These are phyloP conservation scores for Prillingera fragicola DNA, from an alignment of 1,284 basidiomycete species.

Conservation along the genomic window DNA sequence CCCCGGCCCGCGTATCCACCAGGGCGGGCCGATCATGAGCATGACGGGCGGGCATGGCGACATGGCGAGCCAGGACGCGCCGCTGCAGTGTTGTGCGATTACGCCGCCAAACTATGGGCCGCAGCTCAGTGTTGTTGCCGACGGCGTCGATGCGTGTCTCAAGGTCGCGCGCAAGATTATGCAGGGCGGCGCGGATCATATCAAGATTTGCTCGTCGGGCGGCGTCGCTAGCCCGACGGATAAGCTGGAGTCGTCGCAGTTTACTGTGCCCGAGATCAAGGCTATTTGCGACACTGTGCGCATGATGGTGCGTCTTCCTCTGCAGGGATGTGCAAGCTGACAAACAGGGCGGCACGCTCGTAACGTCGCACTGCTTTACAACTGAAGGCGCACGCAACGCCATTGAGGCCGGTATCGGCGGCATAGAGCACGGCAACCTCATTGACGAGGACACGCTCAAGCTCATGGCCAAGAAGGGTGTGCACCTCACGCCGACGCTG, in stretches of 20 bases:
- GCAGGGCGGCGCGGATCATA: constrained; percentile 51
- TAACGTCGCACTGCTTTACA: constrained; percentile 38
- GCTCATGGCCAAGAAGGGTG: constrained; percentile 47
- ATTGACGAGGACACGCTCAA: constrained; percentile 36
- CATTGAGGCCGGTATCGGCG: constrained; percentile 37
- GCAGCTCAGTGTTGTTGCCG: constrained; percentile 13
- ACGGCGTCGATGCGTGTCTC: constrained; percentile 47
- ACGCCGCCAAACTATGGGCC: too few species aligned
- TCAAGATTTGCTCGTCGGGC: constrained; percentile 50
- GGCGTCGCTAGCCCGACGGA: constrained; percentile 53
- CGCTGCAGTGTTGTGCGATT: constrained; percentile 48
- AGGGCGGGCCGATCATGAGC: constrained; percentile 52
- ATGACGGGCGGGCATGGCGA: constrained; percentile 54
- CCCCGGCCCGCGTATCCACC: constrained; percentile 50
- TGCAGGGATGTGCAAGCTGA: background rate
- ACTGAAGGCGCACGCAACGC: constrained; percentile 32
- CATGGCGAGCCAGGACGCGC: constrained; percentile 17
- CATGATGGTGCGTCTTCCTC: constrained; percentile 44
- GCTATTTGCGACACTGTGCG: constrained; percentile 52
- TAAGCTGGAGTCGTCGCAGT: constrained; percentile 52
- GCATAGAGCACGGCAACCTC: constrained; percentile 53
- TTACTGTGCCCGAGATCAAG: constrained; percentile 50
- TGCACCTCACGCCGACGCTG: constrained; percentile 52
- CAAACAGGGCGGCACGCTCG: constrained; percentile 16
- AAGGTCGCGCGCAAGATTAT: constrained; percentile 51